phyloP scores from a whole-genome alignment of 495 filamentous ascomycete genomes.

The Aspergillus haitiensis region DNA sequence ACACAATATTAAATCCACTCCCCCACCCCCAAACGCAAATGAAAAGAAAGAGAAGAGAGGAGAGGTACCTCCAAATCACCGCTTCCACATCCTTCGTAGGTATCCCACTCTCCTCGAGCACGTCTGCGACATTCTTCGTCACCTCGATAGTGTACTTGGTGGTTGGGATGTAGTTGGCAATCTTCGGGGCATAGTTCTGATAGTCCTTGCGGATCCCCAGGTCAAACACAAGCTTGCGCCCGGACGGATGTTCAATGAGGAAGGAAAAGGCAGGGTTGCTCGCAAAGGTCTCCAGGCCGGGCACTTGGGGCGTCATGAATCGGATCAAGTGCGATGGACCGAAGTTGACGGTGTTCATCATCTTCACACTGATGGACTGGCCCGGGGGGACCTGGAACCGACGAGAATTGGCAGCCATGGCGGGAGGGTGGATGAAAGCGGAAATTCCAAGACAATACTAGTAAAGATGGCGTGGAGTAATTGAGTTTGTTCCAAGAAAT shows the following conservation, averaged over 20 bases:
- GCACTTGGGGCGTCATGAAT: slow-evolving; percentile 26
- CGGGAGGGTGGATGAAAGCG: background rate
- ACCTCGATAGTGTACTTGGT: slow-evolving; percentile 7
- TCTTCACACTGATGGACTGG: slow-evolving; percentile 20
- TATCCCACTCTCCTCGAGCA: slow-evolving; percentile 13
- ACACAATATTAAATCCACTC: background rate
- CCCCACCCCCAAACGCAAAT: too few species aligned
- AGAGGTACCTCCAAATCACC: slow-evolving; percentile 50
- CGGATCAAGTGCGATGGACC: slow-evolving; percentile 24
- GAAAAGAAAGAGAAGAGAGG: background rate
- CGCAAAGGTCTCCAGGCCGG: slow-evolving; percentile 22
- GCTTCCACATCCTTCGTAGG: slow-evolving; percentile 44
- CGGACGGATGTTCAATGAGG: slow-evolving; percentile 23
- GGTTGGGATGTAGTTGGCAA: slow-evolving; percentile 14
- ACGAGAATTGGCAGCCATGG: slow-evolving; percentile 1
- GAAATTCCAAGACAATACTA: background rate
- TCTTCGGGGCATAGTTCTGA: slow-evolving; percentile 14
- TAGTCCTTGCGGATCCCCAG: slow-evolving; percentile 18
- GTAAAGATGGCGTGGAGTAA: too few species aligned
- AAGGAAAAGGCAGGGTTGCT: slow-evolving; percentile 26
- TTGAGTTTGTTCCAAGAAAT: too few species aligned
- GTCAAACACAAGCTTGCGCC: slow-evolving; percentile 19
- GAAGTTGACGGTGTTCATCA: slow-evolving; percentile 27
- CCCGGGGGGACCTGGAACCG: slow-evolving; percentile 43
- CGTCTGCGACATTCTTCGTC: slow-evolving; percentile 7